Conservation (phyloP, 2,329 filamentous ascomycete species). For the Colletotrichum sp. region DNA sequence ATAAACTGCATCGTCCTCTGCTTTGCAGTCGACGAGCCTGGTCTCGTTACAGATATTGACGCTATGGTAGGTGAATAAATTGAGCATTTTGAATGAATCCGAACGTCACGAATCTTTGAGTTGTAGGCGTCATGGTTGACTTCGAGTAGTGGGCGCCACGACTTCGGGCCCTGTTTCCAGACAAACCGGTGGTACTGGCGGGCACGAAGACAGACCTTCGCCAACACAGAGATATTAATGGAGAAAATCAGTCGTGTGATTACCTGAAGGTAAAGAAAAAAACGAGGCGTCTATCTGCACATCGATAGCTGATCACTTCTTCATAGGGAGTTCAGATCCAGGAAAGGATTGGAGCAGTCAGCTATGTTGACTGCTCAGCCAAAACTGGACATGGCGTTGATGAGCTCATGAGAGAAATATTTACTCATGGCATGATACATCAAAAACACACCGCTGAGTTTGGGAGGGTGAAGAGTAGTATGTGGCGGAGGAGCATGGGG, state of each 20-base stretch:
- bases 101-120: too few relatives aligned
- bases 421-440: neutral
- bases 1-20: neutral
- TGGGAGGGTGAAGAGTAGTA: neutral
- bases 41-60: neutral
- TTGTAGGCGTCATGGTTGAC: too few relatives aligned
- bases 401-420: neutral
- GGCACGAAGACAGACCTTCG: neutral
- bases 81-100: too few relatives aligned
- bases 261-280: neutral
- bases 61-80: neutral
- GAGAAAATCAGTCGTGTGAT: too few relatives aligned
- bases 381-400: neutral
- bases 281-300: neutral
- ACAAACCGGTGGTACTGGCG: neutral
- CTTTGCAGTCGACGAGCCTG: neutral
- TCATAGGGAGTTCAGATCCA: neutral
- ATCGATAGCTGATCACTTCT: too few relatives aligned
- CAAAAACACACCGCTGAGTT: neutral
- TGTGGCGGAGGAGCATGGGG: neutral
- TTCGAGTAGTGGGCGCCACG: neutral
- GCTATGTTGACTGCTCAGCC: neutral
- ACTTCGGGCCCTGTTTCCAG: neutral
- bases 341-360: neutral
- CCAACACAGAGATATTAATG: too few relatives aligned